Evolutionary conservation across 495 filamentous ascomycete species (phyloP).

Genomic region (Penicillium silybi): DNA sequence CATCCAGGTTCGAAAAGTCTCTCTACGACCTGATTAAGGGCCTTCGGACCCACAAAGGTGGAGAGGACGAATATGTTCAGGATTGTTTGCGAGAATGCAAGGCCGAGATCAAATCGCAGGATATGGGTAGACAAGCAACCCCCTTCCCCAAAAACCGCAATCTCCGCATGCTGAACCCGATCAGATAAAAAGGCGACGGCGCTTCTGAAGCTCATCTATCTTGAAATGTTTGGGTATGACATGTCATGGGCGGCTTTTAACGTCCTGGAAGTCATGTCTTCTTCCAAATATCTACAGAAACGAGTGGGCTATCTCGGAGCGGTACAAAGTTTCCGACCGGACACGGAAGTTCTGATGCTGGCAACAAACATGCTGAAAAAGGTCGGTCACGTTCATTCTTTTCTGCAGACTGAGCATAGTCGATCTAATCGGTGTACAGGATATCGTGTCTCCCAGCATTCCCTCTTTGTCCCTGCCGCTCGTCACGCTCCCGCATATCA

Average conservation of each 20-base stretch:
- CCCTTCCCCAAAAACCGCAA: neutral
- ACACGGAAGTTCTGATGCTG: constrained; percentile 96
- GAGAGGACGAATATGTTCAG: constrained; percentile 90
- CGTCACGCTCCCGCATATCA: constrained; percentile 81
- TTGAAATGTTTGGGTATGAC: constrained; percentile 98
- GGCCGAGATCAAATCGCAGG: constrained; percentile 79
- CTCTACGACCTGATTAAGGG: constrained; percentile 98
- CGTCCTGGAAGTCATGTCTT: constrained; percentile 98
- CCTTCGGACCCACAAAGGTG: constrained; percentile 87
- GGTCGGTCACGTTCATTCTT: constrained; percentile 37
- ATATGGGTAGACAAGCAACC: constrained; percentile 63
- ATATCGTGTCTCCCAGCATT: constrained; percentile 70
- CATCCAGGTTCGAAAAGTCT: constrained; percentile 91
- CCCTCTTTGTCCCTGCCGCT: constrained; percentile 81
- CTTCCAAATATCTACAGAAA: constrained; percentile 88
- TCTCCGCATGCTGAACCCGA: constrained; percentile 19
- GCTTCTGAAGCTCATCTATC: constrained; percentile 87
- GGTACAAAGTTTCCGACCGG: constrained; percentile 89
- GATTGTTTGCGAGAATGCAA: constrained; percentile 91
- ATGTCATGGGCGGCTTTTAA: constrained; percentile 99
- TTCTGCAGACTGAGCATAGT: neutral
- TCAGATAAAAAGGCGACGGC: constrained; percentile 93
- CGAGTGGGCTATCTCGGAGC: constrained; percentile 94
- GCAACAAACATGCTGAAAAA: constrained; percentile 97
- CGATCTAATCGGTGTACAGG: constrained; percentile 45